Evolutionary conservation across 352 stramenopile species (phyloP), one percentile per base, ranked within the genome.

Genomic region (Sclerospora graminicola): DNA sequence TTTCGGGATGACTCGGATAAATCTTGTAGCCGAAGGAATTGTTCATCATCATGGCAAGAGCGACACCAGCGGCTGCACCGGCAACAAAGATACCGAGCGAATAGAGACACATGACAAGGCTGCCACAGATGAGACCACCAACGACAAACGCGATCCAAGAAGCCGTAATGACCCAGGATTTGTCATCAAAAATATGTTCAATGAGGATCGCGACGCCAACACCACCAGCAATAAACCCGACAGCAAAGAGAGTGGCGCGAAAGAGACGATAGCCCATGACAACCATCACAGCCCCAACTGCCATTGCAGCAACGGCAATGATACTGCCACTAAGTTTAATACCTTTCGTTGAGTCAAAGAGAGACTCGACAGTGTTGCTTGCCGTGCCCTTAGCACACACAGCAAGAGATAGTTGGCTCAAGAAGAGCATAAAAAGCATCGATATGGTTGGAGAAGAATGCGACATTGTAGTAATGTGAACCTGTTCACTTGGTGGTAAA

Each of bases 251-350:
- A 14, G 73, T 54, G 16, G 35, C 44, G 5, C 73, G 67, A 48
- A 88, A 79, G 37, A 84, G 47, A 10, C 69, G 67, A 54, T 88
- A 88, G 38, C 78, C 78, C 24, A 66, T 55, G n/a, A 45, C 35
- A 2, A 63, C 34, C 59, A 65, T 55, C 8, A 62, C 45, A 14
- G 45, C 54, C 2, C 54, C 59, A 11, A 54, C 45, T 11, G 46
- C 60, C 18, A 74, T 74, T 7, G 56, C 57, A 1, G 58, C 39
- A 21, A 74, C 45, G 23, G 64, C 48, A 2, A 72, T 40, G 34
- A 79, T 59, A 27, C 63, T 66, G 19, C 59, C 57, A 1, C 56
- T 54, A 18, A 69, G 16, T 33, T 65, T 57, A 33, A 72, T 44
- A 20, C 64, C 65, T 5, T 60, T 39, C 16, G 60, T 36, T 5